Conservation (phyloP, 2,329 filamentous ascomycete species). For the Penicillium sp. region DNA sequence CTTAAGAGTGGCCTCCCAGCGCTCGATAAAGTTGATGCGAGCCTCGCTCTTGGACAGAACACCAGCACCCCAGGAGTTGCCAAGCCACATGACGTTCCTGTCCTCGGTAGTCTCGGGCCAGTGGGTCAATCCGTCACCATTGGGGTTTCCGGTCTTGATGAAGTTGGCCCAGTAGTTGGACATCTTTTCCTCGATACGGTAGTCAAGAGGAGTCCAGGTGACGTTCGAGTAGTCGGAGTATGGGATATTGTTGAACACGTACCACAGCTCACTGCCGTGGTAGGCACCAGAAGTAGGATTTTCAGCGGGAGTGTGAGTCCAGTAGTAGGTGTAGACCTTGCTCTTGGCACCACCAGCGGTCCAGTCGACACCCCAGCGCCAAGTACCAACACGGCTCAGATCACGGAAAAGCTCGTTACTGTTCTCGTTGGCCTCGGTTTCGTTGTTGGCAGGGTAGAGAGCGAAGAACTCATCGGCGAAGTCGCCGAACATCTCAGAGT, state of each 20-base stretch:
- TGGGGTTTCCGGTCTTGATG: slow-evolving; percentile 1
- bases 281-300: slow-evolving; percentile 25
- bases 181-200: slow-evolving; percentile 25
- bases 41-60: neutral
- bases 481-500: slow-evolving; percentile 22
- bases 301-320: slow-evolving; percentile 28
- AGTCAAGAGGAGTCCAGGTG: slow-evolving; percentile 30
- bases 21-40: neutral
- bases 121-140: slow-evolving; percentile 5
- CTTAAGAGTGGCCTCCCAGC: neutral
- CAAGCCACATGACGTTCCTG: neutral
- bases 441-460: slow-evolving; percentile 26
- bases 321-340: slow-evolving; percentile 33
- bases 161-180: slow-evolving; percentile 27
- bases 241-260: slow-evolving; percentile 35
- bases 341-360: slow-evolving; percentile 21
- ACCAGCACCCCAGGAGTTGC: neutral
- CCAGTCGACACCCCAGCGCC: slow-evolving; percentile 27
- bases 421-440: slow-evolving; percentile 17
- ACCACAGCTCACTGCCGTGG: slow-evolving; percentile 34
- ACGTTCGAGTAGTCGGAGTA: slow-evolving; percentile 15
- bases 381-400: slow-evolving; percentile 24
- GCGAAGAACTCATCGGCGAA: slow-evolving; percentile 18
- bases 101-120: neutral
- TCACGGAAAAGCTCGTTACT: slow-evolving; percentile 28